These are phyloP conservation scores for Ceratobasidium sp. DNA, from an alignment of 1,284 basidiomycete genomes.

Conservation along the genomic window DNA sequence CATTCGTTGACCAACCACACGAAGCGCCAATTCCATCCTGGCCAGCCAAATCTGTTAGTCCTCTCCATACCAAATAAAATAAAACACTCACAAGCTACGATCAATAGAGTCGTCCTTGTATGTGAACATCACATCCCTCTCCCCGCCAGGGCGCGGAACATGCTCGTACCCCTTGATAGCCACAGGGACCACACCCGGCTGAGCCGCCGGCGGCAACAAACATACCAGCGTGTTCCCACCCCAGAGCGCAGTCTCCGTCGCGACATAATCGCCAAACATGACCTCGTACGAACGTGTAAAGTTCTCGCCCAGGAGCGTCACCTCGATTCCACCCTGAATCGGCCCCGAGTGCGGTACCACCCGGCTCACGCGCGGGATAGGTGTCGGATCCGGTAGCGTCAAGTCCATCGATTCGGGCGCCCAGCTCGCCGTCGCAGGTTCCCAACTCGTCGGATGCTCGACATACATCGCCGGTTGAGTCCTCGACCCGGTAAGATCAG, in stretches of 20 bases:
- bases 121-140: conserved; percentile 73
- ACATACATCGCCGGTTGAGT: conserved; percentile 25
- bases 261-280: conserved; percentile 84
- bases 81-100: conserved; percentile 72
- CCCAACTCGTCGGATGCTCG: conserved; percentile 18
- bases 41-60: too few species aligned
- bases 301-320: conserved; percentile 91
- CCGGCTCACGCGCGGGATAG: conserved; percentile 35
- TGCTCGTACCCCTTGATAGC: conserved; percentile 70
- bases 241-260: conserved; percentile 89
- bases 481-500: background rate
- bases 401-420: conserved; percentile 44
- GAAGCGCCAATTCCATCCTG: conserved; percentile 88
- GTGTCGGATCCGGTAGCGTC: conserved; percentile 53
- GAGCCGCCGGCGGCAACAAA: conserved; percentile 82
- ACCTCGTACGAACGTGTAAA: conserved; percentile 75
- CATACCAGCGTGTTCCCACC: conserved; percentile 95
- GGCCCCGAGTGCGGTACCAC: conserved; percentile 93
- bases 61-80: background rate
- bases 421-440: conserved; percentile 10
- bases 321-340: conserved; percentile 91
- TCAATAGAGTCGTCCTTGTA: conserved; percentile 88
- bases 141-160: conserved; percentile 46
- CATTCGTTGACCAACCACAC: conserved; percentile 96
- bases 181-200: conserved; percentile 89